Base-by-base conservation (phyloP, 345 rosid species). In the Lepidium didymum region DNA sequence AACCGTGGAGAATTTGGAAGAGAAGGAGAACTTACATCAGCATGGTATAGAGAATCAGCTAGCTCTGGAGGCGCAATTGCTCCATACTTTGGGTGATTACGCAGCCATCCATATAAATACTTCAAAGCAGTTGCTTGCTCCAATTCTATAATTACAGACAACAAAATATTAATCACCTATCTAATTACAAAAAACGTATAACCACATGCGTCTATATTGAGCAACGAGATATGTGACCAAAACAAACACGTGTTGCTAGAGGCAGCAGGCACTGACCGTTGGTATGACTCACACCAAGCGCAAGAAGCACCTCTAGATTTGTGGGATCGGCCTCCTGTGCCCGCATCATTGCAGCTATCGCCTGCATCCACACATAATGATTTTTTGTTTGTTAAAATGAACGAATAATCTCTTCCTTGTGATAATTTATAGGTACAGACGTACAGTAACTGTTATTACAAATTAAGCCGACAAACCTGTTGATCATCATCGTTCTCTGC, bases 401-500 rank as follows among this genome's bases (percentile, higher is more conserved):
- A 43, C 53, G 19, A 64, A 52, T 10, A 50, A 31, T n/a, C 34
- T 16, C 56, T 46, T 62, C 12, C 15, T 5, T 15, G 33, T 42
- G 1, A 14, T 8, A 10, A 13, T 10, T 21, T 47, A 14, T 8
- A 47, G 10, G 50, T 27, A 51, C 33, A n/a, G n/a, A n/a, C n/a
- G n/a, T n/a, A n/a, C n/a, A 54, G 5, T 37, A 27, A 14, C 2
- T 23, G 15, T 33, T 75, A 64, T 33, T 37, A 51, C 14, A 36
- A 47, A 31, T 10, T 16, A 44, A 60, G 62, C 41, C 37, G 6
- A 77, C 46, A 76, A 75, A 91, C 99, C 94, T 95, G 99, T 79
- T 89, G 99, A 80, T 95, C 99, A 66, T 95, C 99, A 75, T 95
- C 99, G 68, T 95, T 95, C 78, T 95, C 99, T 10, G 99, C 99